These are phyloP conservation scores for Anastatica hierochuntica DNA, from an alignment of 345 rosid genomes.

Conservation along the genomic window DNA sequence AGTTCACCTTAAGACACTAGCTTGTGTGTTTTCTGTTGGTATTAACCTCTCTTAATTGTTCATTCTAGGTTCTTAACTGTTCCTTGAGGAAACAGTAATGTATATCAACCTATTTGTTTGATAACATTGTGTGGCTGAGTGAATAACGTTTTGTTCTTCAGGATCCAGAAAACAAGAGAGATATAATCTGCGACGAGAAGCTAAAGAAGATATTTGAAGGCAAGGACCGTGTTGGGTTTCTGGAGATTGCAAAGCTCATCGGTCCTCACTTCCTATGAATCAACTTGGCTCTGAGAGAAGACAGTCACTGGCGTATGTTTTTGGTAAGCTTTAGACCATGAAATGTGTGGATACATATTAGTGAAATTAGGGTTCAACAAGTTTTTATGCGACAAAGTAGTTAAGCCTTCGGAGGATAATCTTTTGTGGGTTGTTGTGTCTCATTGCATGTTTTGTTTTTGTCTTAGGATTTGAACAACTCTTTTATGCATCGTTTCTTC, in stretches of 20 bases:
- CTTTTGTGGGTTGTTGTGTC: slow-evolving; percentile 12
- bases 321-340: slow-evolving; percentile 10
- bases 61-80: background rate
- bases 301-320: slow-evolving; percentile 6
- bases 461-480: slow-evolving; percentile 12
- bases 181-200: slow-evolving; percentile 84
- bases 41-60: background rate
- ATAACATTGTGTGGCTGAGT: background rate
- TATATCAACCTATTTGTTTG: too few relatives aligned
- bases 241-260: slow-evolving; percentile 81
- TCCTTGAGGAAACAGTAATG: too few relatives aligned
- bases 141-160: slow-evolving; percentile 17
- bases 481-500: slow-evolving; percentile 3
- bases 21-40: background rate
- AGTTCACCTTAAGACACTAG: background rate
- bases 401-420: slow-evolving; percentile 6
- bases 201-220: slow-evolving; percentile 86
- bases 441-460: background rate
- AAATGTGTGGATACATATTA: slow-evolving; percentile 10
- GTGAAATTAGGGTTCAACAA: slow-evolving; percentile 13
- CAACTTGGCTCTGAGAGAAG: background rate
- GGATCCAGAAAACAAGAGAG: slow-evolving; percentile 83
- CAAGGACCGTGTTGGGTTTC: slow-evolving; percentile 72
- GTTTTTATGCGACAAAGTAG: slow-evolving; percentile 20
- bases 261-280: slow-evolving; percentile 73